phyloP scores from a whole-genome alignment of 495 filamentous ascomycete genomes.

The Saxophila tyrrhenica region DNA sequence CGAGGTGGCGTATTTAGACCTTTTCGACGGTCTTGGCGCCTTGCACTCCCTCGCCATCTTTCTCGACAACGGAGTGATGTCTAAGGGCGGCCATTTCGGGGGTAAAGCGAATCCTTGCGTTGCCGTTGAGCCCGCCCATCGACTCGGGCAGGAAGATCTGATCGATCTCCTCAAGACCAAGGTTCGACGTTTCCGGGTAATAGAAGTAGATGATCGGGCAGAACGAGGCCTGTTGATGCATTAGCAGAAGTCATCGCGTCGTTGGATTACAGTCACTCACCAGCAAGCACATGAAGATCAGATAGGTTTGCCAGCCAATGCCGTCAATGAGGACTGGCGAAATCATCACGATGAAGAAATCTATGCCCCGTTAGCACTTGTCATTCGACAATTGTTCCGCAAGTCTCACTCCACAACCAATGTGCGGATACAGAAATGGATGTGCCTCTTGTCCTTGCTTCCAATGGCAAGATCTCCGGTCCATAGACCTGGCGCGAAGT shows the following conservation, averaged over 20 bases:
- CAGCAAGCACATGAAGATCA: slow-evolving; percentile 22
- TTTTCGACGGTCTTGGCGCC: too few relatives aligned
- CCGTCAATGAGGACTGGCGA: slow-evolving; percentile 20
- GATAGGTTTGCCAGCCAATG: slow-evolving; percentile 20
- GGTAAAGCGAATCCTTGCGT: background rate
- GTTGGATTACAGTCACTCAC: too few relatives aligned
- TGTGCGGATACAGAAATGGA: background rate
- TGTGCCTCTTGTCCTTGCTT: background rate
- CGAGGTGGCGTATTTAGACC: too few relatives aligned
- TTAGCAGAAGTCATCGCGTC: background rate
- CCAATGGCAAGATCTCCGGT: background rate
- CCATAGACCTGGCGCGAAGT: too few relatives aligned
- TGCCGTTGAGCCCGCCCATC: slow-evolving; percentile 1
- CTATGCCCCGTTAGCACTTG: slow-evolving; percentile 29
- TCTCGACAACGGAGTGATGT: background rate
- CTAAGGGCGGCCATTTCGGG: background rate
- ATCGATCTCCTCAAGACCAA: slow-evolving; percentile 12
- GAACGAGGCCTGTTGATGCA: slow-evolving; percentile 24
- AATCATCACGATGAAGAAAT: slow-evolving; percentile 27
- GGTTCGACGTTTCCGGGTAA: slow-evolving; percentile 6
- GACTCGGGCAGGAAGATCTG: slow-evolving; percentile 4
- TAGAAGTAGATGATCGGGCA: slow-evolving; percentile 36
- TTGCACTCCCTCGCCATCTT: too few relatives aligned
- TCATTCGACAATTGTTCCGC: background rate
- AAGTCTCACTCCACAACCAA: slow-evolving; percentile 1